Evolutionary conservation across 257 asterid species (phyloP).

Genomic region (Perilla frutescens): DNA sequence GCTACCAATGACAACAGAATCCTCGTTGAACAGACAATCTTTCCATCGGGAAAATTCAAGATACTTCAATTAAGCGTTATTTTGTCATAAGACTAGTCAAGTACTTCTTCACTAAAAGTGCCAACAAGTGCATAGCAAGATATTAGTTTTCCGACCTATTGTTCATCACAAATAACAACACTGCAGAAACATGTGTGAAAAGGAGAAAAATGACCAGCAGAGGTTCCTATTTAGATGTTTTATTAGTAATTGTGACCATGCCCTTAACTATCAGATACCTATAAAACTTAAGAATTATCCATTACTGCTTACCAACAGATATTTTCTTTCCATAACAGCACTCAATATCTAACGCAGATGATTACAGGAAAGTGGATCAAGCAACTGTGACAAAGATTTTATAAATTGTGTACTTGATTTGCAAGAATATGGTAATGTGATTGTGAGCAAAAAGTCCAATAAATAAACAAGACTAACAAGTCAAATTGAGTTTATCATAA

Average conservation of each 20-base stretch:
- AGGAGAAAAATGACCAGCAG: background rate
- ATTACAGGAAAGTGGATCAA: conserved; percentile 4
- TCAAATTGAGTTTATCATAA: conserved; percentile 2
- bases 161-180: background rate
- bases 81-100: background rate
- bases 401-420: conserved; percentile 10
- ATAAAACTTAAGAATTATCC: background rate
- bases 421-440: conserved; percentile 1
- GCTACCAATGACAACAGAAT: background rate
- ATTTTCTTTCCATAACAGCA: background rate
- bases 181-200: background rate
- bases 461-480: conserved; percentile 5
- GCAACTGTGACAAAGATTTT: background rate
- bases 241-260: background rate
- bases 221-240: conserved; percentile 22
- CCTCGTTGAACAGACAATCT: conserved; percentile 11
- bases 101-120: background rate
- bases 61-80: background rate
- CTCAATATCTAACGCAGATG: conserved; percentile 15
- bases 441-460: background rate
- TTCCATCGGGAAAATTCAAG: background rate
- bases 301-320: background rate
- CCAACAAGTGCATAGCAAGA: background rate
- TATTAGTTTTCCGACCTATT: background rate
- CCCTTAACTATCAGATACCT: conserved; percentile 13